Evolutionary conservation across 352 stramenopile genomes (phyloP), one percentile per base, ranked within the genome.

Genomic region (Globisporangium middletonii): DNA sequence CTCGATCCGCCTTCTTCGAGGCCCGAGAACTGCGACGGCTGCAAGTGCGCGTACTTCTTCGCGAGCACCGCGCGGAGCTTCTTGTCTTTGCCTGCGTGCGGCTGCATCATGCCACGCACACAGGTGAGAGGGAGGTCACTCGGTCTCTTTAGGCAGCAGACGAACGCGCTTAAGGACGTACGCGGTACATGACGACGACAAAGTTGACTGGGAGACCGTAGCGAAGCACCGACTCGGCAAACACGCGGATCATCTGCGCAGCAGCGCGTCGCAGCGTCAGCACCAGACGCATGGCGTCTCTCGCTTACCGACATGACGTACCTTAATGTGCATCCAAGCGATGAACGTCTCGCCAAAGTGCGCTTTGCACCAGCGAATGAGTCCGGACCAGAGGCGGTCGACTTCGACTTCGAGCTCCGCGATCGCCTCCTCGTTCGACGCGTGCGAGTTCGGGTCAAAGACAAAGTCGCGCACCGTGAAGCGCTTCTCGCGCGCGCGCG

Each of bases 261-360:
- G n/a, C 23, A 12, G 11, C 15, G 11, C 4, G 33, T 38, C 33
- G 2, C 33, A 43, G 2, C 27, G 16, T 46, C 8, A 27, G 5
- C 41, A 27, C 30, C 13, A 51, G 13, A 23, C 38, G 27, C n/a
- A 48, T 51, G 18, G 5, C 19, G 26, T 27, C 7, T 15, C n/a
- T n/a, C n/a, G n/a, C n/a, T n/a, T n/a, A n/a, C n/a, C n/a, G n/a
- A n/a, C n/a, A n/a, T n/a, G n/a, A n/a, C n/a, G 12, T 15, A 98
- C 90, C 86, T 99, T 99, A 63, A 99, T 95, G 69, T 99, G 96
- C 86, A 99, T 98, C 96, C 96, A 99, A 12, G 94, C 95, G 50
- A 98, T 96, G 64, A 98, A 99, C 11, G 93, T 92, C 72, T 99
- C 97, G 66, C 95, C 94, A 72, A 98, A 99, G 71, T 99, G 97